Percentiles rank a stretch among this genome's conserved stretches.
Evolutionary conservation across 305 asterid genomes (phyloP).

Genomic region (Fraxinus ornus): DNA sequence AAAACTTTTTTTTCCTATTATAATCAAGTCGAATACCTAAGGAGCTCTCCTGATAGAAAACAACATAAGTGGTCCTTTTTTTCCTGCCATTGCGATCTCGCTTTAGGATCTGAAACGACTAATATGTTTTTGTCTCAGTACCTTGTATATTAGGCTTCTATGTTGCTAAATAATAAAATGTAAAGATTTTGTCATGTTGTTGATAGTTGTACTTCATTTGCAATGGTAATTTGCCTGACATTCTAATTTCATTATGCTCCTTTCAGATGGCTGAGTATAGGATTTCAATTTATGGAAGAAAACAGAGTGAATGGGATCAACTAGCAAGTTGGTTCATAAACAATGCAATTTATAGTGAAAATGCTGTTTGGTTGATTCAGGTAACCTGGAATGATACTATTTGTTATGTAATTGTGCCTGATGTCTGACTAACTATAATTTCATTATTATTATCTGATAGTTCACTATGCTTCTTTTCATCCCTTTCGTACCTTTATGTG

Average conservation of each 20-base stretch:
- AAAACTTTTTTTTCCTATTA: background rate
- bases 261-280: slow-evolving; percentile 88
- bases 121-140: background rate
- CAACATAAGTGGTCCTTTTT: background rate
- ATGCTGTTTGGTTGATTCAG: slow-evolving; percentile 96
- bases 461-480: background rate
- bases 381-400: slow-evolving; percentile 35
- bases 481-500: background rate
- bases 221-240: slow-evolving; percentile 12
- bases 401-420: slow-evolving; percentile 4
- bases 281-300: slow-evolving; percentile 84
- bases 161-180: background rate
- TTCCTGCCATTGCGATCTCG: background rate
- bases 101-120: background rate
- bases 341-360: slow-evolving; percentile 68
- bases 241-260: slow-evolving; percentile 24
- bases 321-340: slow-evolving; percentile 90
- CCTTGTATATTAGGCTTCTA: background rate
- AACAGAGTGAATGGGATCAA: slow-evolving; percentile 96
- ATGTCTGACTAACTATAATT: slow-evolving; percentile 17
- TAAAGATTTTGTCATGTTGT: background rate
- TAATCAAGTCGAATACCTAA: background rate
- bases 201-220: slow-evolving; percentile 19
- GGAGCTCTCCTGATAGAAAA: background rate
- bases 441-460: background rate